Percentiles rank a stretch among this genome's conserved stretches.
phyloP scores from a whole-genome alignment of 1,284 basidiomycete genomes.

The Marasmius oreades region DNA sequence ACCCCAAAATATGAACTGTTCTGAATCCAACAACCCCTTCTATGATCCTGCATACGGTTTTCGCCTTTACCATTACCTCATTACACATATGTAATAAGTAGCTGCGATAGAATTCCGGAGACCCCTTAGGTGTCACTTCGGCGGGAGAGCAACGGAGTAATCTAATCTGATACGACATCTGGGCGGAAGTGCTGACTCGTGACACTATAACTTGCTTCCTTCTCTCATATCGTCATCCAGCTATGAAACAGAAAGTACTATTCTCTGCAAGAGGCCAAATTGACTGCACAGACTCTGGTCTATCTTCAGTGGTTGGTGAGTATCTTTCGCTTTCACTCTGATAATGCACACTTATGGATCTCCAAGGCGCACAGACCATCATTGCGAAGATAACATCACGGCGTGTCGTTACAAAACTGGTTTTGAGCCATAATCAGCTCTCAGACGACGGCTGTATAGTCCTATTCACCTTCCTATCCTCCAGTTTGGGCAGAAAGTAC shows the following conservation, averaged over 20 bases:
- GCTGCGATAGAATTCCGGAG: too few species aligned
- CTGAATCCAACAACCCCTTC: too few species aligned
- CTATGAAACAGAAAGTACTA: constrained; percentile 6
- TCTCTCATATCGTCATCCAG: background rate
- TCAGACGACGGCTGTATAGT: constrained; percentile 54
- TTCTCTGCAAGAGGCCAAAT: constrained; percentile 19
- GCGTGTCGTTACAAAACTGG: constrained; percentile 44
- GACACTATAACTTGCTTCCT: background rate
- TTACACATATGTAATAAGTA: too few species aligned
- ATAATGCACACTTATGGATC: background rate
- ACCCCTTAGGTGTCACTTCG: too few species aligned
- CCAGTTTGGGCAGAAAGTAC: constrained; percentile 42
- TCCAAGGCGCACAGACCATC: constrained; percentile 38
- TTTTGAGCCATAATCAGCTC: constrained; percentile 55
- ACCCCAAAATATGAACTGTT: too few species aligned
- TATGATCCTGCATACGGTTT: too few species aligned
- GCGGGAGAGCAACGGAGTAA: too few species aligned
- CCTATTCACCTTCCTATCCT: constrained; percentile 54
- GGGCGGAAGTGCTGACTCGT: background rate
- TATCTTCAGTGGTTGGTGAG: constrained; percentile 28
- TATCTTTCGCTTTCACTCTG: constrained; percentile 1
- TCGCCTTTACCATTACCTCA: too few species aligned
- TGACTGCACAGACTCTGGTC: constrained; percentile 27
- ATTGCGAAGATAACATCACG: constrained; percentile 42
- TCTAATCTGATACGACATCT: too few species aligned